These are phyloP conservation scores for Neurospora crassa DNA, from an alignment of 2,329 filamentous ascomycete species.

Conservation along the genomic window DNA sequence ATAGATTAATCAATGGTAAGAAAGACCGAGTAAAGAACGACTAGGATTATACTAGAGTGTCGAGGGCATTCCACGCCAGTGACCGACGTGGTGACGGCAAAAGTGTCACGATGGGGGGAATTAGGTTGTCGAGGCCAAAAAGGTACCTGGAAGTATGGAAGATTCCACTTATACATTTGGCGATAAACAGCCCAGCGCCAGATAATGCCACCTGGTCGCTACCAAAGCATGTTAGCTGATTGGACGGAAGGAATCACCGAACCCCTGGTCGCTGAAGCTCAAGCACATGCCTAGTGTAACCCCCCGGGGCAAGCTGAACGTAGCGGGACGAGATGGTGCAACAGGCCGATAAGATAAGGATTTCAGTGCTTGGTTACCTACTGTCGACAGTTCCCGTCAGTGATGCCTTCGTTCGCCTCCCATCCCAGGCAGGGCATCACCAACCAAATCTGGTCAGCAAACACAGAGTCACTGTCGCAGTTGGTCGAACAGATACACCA, in stretches of 20 bases:
- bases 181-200: neutral
- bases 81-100: neutral
- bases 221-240: neutral
- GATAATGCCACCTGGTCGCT: neutral
- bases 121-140: neutral
- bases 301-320: neutral
- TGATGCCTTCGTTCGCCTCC: neutral
- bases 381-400: neutral
- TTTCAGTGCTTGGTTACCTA: neutral
- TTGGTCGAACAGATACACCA: neutral
- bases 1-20: neutral
- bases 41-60: neutral
- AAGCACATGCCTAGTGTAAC: neutral
- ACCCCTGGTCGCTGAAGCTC: neutral
- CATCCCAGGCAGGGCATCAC: neutral
- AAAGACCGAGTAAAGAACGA: neutral
- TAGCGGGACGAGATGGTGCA: neutral
- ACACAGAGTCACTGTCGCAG: neutral
- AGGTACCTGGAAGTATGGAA: neutral
- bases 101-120: neutral
- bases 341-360: neutral
- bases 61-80: constrained; percentile 4
- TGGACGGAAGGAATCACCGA: neutral
- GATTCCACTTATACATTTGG: neutral
- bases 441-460: neutral